These are phyloP conservation scores for Candida coquimbonensis DNA, from an alignment of 805 yeast species.

Conservation along the genomic window DNA sequence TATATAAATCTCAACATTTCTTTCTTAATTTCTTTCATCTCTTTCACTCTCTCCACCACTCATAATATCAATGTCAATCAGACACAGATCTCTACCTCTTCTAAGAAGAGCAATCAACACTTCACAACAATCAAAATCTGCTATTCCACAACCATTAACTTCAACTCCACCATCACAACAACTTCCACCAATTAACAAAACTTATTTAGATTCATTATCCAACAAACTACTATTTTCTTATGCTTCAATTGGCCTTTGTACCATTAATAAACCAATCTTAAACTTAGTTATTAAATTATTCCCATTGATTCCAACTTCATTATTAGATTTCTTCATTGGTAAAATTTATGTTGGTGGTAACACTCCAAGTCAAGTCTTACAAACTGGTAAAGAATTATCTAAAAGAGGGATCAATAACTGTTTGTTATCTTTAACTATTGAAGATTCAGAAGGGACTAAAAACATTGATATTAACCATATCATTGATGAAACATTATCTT, in stretches of 20 bases:
- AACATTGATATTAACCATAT: conserved; percentile 51
- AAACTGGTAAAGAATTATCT: conserved; percentile 61
- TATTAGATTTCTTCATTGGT: conserved; percentile 69
- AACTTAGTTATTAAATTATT: conserved; percentile 55
- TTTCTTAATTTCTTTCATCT: not conserved
- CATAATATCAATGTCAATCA: not conserved
- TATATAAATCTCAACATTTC: not conserved
- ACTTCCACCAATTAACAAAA: conserved; percentile 8
- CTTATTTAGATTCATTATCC: conserved; percentile 47
- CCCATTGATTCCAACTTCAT: conserved; percentile 67
- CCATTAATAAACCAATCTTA: conserved; percentile 56
- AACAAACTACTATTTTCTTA: conserved; percentile 54
- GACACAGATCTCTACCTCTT: conserved; percentile 2
- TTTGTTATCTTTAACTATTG: conserved; percentile 93
- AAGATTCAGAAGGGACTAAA: conserved; percentile 79
- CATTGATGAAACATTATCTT: conserved; percentile 54
- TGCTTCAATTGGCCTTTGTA: conserved; percentile 62
- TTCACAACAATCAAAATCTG: conserved; percentile 6
- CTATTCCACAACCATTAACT: not conserved
- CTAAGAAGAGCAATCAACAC: conserved; percentile 16
- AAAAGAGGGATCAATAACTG: conserved; percentile 80
- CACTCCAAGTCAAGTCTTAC: conserved; percentile 56
- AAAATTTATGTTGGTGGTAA: conserved; percentile 91
- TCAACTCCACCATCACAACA: not conserved
- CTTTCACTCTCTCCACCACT: not conserved